phyloP scores from a whole-genome alignment of 2,329 filamentous ascomycete species.

The Clarireedia hainanense region DNA sequence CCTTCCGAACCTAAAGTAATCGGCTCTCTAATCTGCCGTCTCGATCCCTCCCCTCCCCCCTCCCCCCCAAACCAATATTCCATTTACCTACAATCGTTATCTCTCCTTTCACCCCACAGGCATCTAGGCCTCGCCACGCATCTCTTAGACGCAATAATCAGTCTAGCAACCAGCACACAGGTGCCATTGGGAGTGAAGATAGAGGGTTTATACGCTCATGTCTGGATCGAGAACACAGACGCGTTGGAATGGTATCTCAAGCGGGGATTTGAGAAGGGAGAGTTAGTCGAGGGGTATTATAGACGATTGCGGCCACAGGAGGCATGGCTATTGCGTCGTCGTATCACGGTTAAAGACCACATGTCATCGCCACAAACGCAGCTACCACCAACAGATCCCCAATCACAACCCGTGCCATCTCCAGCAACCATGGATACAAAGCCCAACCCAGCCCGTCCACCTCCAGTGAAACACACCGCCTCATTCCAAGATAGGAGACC shows the following conservation, averaged over 20 bases:
- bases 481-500: constrained; percentile 54
- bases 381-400: not conserved
- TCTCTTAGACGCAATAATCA: constrained; percentile 36
- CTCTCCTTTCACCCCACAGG: constrained; percentile 56
- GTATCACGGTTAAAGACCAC: constrained; percentile 26
- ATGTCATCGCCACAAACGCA: not conserved
- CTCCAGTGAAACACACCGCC: constrained; percentile 3
- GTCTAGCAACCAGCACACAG: not conserved
- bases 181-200: constrained; percentile 21
- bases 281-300: constrained; percentile 49
- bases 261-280: constrained; percentile 45
- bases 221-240: constrained; percentile 60
- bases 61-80: constrained; percentile 32
- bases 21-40: constrained; percentile 53
- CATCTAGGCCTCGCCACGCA: constrained; percentile 50
- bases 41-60: constrained; percentile 39
- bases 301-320: constrained; percentile 52
- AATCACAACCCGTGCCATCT: not conserved
- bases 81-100: constrained; percentile 58
- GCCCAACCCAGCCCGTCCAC: constrained; percentile 15
- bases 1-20: constrained; percentile 38
- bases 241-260: constrained; percentile 54
- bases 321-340: constrained; percentile 50
- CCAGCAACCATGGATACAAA: constrained; percentile 42
- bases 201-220: constrained; percentile 51